Evolutionary conservation across 495 filamentous ascomycete species (phyloP), one percentile per base, ranked within the genome.

Genomic region (Penicillium pulvis): DNA sequence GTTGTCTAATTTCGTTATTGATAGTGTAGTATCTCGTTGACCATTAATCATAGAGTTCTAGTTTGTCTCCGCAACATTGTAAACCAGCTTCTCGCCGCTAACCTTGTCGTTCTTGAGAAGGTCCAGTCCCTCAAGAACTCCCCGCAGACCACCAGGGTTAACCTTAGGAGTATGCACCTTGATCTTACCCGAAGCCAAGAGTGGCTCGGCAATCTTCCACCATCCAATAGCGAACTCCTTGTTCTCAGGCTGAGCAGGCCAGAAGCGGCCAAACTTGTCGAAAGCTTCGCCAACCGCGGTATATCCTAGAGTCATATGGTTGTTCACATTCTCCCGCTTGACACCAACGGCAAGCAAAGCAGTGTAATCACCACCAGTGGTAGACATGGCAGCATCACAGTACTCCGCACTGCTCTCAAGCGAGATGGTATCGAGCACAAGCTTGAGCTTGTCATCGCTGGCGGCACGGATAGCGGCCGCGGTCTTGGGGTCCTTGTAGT

Each of bases 71-170:
- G 58, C 55, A 51, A 71, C 55, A 52, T 65, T 65, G 59, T 80
- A 82, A 20, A 88, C 83, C 54, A 87, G 55, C 42, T 87, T 89
- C 62, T 72, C 68, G 30, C 82, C 85, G 62, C 80, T 84, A 23
- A 87, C 77, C 63, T 76, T 79, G 44, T 71, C 76, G 52, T 71
- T 67, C 63, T 74, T 75, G 60, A 85, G 56, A 55, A 77, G 69
- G 51, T 81, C 56, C 62, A 89, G 47, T 0, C 85, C 85, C 1
- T 77, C 71, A 20, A 85, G 56, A 7, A 85, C 75, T 10, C 74
- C 81, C 41, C 78, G 61, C 49, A 86, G 66, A 2, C 83, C 84
- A 26, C 74, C 75, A 14, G 64, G 53, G 31, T 63, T 59, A 12
- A 85, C 70, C 39, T 74, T 64, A 16, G 70, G 53, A 10, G 78